These are phyloP conservation scores for Polyporus arcularius DNA, from an alignment of 768 basidiomycete species.

Conservation along the genomic window DNA sequence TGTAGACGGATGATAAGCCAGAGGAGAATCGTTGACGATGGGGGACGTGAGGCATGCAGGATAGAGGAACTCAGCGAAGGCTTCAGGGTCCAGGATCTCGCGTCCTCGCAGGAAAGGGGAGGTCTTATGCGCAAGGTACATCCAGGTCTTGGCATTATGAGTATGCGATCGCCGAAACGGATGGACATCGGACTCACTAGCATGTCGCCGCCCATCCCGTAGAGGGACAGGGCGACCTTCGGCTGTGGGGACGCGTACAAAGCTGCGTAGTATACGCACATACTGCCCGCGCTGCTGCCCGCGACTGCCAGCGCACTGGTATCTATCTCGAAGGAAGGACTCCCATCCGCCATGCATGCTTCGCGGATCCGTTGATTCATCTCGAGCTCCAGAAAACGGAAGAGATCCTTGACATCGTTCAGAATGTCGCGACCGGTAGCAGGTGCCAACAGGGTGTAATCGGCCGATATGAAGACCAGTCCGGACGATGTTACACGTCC, in stretches of 20 bases:
- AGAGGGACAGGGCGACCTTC: slow-evolving; percentile 55
- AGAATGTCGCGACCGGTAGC: slow-evolving; percentile 58
- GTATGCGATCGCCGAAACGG: neutral
- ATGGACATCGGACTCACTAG: slow-evolving; percentile 33
- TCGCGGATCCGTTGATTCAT: slow-evolving; percentile 16
- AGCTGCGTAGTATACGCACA: slow-evolving; percentile 64
- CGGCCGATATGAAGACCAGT: slow-evolving; percentile 62
- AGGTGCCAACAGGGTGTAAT: slow-evolving; percentile 59
- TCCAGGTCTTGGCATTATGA: slow-evolving; percentile 42
- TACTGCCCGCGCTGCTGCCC: slow-evolving; percentile 62
- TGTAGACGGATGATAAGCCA: slow-evolving; percentile 46
- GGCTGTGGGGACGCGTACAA: slow-evolving; percentile 55
- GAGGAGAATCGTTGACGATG: slow-evolving; percentile 42
- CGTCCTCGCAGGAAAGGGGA: slow-evolving; percentile 54
- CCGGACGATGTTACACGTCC: slow-evolving; percentile 47
- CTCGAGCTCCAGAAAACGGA: slow-evolving; percentile 43
- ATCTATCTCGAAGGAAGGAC: slow-evolving; percentile 40
- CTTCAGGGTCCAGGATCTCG: slow-evolving; percentile 51
- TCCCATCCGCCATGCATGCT: neutral
- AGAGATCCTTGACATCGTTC: slow-evolving; percentile 58
- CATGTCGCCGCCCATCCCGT: slow-evolving; percentile 65
- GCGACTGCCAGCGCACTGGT: slow-evolving; percentile 47
- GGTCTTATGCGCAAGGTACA: slow-evolving; percentile 51
- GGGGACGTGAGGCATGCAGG: slow-evolving; percentile 36
- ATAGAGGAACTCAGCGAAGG: slow-evolving; percentile 49